Percentiles rank a stretch among this genome's conserved stretches.
These are phyloP conservation scores for Panicum hallii DNA, from an alignment of 202 grass and related monocot species.

Conservation along the genomic window DNA sequence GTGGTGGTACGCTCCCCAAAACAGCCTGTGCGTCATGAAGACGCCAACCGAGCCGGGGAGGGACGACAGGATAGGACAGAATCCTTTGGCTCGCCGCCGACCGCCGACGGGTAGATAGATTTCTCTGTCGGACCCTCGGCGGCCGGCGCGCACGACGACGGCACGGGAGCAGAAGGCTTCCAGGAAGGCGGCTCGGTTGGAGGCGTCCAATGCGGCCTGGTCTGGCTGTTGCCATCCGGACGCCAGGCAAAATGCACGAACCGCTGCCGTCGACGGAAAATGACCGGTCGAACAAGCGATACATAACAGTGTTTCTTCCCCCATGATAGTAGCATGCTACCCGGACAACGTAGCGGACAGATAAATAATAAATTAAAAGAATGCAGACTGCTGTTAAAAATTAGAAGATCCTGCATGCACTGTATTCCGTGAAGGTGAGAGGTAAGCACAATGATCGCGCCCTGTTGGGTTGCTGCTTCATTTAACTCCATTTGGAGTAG, in stretches of 20 bases:
- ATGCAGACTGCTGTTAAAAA: neutral
- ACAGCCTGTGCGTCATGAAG: neutral
- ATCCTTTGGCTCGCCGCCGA: neutral
- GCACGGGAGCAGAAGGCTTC: neutral
- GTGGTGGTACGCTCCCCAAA: neutral
- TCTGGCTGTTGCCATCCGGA: neutral
- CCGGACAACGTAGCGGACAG: no score
- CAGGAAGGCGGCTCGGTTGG: neutral
- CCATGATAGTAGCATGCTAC: neutral
- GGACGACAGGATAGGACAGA: neutral
- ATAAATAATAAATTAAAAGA: neutral
- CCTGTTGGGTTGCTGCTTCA: neutral
- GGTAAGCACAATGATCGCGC: constrained; percentile 11
- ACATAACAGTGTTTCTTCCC: neutral
- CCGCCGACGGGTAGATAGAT: neutral
- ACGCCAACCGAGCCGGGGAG: neutral
- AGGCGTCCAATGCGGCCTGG: neutral
- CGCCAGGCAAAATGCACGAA: constrained; percentile 7
- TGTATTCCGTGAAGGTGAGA: neutral
- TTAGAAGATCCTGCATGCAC: neutral
- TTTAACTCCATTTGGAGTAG: neutral
- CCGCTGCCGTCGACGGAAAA: neutral
- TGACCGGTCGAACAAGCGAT: neutral
- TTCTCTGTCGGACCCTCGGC: neutral
- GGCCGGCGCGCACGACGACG: neutral